Evolutionary conservation across 2,329 filamentous ascomycete genomes (phyloP), one percentile per base, ranked within the genome.

Genomic region (Venturia nashicola): DNA sequence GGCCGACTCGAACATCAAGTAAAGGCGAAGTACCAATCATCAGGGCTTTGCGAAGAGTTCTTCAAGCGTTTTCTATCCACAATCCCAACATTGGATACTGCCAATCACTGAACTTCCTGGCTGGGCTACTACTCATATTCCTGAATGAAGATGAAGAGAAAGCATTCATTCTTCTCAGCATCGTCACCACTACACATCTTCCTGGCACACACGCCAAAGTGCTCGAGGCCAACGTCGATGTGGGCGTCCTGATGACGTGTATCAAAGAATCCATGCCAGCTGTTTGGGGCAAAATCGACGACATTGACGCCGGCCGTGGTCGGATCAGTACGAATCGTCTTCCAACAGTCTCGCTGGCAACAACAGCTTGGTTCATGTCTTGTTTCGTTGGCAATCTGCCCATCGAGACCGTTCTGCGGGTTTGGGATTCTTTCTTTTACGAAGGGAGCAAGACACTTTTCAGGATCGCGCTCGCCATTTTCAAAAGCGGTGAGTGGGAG

Each of bases 321-420:
- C 70, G 77, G 67, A 69, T 75, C 70, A 59, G 70, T 18, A 51
- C 62, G 27, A 70, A 71, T 61, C 76, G 88, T 5, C 82, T 97
- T 12, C 93, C 93, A 0, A 92, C 93, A 14, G 93, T 97, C 68
- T 94, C 90, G 0, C 82, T 97, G 5, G 95, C 91, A 69, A 91
- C 94, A 75, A 96, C 92, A 11, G 90, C 92, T 4, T 97, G 93
- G 93, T 95, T 97, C 75, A 97, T 97, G 93, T 95, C 90, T 60
- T 89, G 94, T 70, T 97, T 94, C 74, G 94, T 97, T 66, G 91
- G 92, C 62, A 96, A 90, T 0, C 78, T 97, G 20, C 93, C 93
- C 1, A 91, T 96, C 66, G 93, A 97, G 76, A 91, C 88, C 20
- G 93, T 92, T 0, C 82, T 97, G 20, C 88, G 93, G 8, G 90